Conservation (phyloP, 805 yeast species). For the Myxozyma monticola region DNA sequence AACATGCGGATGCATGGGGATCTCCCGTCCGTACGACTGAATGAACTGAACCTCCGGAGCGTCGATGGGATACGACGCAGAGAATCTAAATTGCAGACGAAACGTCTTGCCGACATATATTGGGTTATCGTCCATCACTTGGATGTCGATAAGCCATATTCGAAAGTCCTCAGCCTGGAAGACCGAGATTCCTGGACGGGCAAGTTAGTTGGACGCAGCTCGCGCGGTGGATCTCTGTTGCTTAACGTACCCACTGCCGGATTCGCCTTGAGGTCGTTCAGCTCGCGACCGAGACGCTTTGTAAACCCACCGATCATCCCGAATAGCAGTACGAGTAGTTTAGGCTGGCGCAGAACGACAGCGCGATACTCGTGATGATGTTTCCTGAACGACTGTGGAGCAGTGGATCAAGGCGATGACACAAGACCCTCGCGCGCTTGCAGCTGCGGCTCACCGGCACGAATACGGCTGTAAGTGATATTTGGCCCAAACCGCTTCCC, state of each 20-base stretch:
- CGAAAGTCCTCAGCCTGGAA: slow-evolving; percentile 40
- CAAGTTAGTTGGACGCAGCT: too few relatives aligned
- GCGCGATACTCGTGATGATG: not conserved
- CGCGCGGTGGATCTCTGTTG: too few relatives aligned
- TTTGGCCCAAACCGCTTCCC: not conserved
- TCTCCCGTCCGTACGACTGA: slow-evolving; percentile 33
- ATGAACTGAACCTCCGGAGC: slow-evolving; percentile 60
- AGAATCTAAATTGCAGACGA: slow-evolving; percentile 47
- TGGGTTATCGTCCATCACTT: slow-evolving; percentile 41
- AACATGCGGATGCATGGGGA: slow-evolving; percentile 74
- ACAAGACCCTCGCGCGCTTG: not conserved
- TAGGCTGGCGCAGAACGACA: not conserved
- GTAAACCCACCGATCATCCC: slow-evolving; percentile 11
- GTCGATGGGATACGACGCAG: slow-evolving; percentile 55
- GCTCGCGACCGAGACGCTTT: slow-evolving; percentile 30
- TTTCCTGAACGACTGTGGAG: not conserved
- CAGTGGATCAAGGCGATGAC: not conserved
- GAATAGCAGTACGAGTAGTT: not conserved
- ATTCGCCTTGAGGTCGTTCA: slow-evolving; percentile 24
- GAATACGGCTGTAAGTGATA: not conserved
- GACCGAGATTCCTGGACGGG: slow-evolving; percentile 36
- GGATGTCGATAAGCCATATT: slow-evolving; percentile 44
- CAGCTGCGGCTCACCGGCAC: not conserved
- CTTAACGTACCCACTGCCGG: slow-evolving; percentile 30
- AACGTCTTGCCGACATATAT: slow-evolving; percentile 44